phyloP scores from a whole-genome alignment of 2,329 filamentous ascomycete genomes.

The Tricladium varicosporioides region DNA sequence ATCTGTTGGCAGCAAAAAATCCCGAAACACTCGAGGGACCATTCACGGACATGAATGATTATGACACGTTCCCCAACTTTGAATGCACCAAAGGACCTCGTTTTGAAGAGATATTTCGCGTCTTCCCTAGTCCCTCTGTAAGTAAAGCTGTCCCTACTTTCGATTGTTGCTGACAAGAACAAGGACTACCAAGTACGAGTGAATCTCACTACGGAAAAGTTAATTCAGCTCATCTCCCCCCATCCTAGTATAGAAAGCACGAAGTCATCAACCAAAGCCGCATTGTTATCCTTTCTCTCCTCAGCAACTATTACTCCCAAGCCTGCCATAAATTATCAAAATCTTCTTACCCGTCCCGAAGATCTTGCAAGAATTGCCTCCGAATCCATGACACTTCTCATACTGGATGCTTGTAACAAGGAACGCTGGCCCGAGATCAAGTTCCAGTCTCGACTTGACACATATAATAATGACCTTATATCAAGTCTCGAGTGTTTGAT shows the following conservation, averaged over 20 bases:
- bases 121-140: slow-evolving; percentile 28
- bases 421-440: slow-evolving; percentile 14
- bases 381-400: slow-evolving; percentile 22
- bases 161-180: slow-evolving; percentile 11
- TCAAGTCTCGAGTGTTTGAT: slow-evolving; percentile 16
- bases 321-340: slow-evolving; percentile 3
- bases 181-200: slow-evolving; percentile 23
- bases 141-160: slow-evolving; percentile 6
- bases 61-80: slow-evolving; percentile 33
- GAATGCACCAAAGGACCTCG: slow-evolving; percentile 21
- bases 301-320: neutral
- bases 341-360: slow-evolving; percentile 23
- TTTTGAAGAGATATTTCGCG: slow-evolving; percentile 28
- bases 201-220: slow-evolving; percentile 22
- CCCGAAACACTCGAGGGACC: slow-evolving; percentile 8
- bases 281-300: slow-evolving; percentile 1
- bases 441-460: slow-evolving; percentile 18
- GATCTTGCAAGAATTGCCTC: slow-evolving; percentile 18
- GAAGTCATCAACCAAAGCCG: slow-evolving; percentile 7
- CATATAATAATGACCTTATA: slow-evolving; percentile 16
- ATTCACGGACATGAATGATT: slow-evolving; percentile 31
- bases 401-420: slow-evolving; percentile 17
- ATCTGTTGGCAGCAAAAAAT: slow-evolving; percentile 8
- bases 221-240: slow-evolving; percentile 20
- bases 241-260: slow-evolving; percentile 1